Base-by-base conservation (phyloP, 306 rosid genomes). In the Dalbergia oliveri region DNA sequence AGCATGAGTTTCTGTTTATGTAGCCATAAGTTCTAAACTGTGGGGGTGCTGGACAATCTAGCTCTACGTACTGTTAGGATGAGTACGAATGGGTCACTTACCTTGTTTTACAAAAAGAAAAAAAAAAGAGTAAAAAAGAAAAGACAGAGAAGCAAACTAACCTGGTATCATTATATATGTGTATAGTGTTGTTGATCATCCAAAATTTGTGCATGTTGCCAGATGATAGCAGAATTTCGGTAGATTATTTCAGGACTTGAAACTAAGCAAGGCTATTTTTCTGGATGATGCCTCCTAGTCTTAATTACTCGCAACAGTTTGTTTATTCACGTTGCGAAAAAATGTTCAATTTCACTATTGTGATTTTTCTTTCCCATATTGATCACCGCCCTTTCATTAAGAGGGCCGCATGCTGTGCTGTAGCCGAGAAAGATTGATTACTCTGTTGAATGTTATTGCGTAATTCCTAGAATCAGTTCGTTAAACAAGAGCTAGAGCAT, bases 11-110 rank as follows among this genome's bases (percentile, higher is more conserved):
- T 79, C 69, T 19, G 66, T 14, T 60, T 67, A 53, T 69, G 71
- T 79, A 34, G 61, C 75, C 45, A 53, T 37, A 62, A 54, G 50
- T 72, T 43, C 61, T 68, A 66, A 75, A 44, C 33, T 8, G 54
- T 51, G 5, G 81, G 51, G 45, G 26, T 67, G 67, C 43, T 57
- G 62, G 41, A 61, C 69, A 60, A 57, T 84, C 75, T 66, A 41
- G 47, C 37, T 73, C 18, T 60, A 51, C 14, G 60, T 31, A 45
- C 50, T 1, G 77, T 69, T 78, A 56, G 53, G 23, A 39, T 15
- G 43, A 79, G 75, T 80, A 26, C 11, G 15, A 61, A 84, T 69
- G 71, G 57, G 50, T 65, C 73, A 72, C 63, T 76, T 49, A 85
- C 60, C 26, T 16, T 54, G 60, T 54, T 16, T 54, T 8, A 18